Evolutionary conservation across 805 yeast species (phyloP).

Genomic region (Yamadazyma philogaea): DNA sequence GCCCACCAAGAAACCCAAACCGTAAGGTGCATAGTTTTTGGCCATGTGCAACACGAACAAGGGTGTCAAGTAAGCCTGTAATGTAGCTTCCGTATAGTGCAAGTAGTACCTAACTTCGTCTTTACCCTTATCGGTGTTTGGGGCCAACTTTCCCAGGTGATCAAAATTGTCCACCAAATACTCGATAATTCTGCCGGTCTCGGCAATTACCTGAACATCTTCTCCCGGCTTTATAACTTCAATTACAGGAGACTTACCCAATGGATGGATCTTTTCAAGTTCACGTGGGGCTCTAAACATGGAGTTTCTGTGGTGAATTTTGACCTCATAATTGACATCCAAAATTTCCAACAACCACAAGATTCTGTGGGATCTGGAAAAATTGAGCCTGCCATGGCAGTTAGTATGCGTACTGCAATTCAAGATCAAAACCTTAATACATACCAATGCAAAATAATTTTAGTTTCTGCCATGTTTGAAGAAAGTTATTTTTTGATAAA

Average conservation of each 20-base stretch:
- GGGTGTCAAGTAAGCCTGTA: constrained; percentile 47
- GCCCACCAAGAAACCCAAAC: constrained; percentile 20
- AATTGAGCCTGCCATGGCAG: constrained; percentile 23
- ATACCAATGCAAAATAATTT: constrained; percentile 12
- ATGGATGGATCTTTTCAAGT: constrained; percentile 30
- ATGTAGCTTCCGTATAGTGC: constrained; percentile 60
- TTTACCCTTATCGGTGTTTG: constrained; percentile 36
- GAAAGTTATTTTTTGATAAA: not conserved
- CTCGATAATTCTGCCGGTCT: constrained; percentile 57
- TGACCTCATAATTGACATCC: constrained; percentile 30
- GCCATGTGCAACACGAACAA: constrained; percentile 29
- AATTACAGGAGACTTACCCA: constrained; percentile 35
- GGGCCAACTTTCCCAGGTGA: constrained; percentile 32
- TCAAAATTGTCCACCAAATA: constrained; percentile 53
- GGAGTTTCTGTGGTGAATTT: constrained; percentile 25
- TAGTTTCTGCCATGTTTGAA: constrained; percentile 9
- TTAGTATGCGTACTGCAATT: not conserved
- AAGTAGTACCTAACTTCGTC: constrained; percentile 49
- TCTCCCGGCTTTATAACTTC: constrained; percentile 25
- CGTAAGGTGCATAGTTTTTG: constrained; percentile 26
- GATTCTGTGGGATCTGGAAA: constrained; percentile 36
- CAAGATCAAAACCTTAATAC: not conserved
- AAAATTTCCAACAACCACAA: constrained; percentile 39
- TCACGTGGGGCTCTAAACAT: constrained; percentile 32
- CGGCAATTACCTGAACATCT: constrained; percentile 38